These are phyloP conservation scores for Apiospora aurea DNA, from an alignment of 2,329 filamentous ascomycete species.

Conservation along the genomic window DNA sequence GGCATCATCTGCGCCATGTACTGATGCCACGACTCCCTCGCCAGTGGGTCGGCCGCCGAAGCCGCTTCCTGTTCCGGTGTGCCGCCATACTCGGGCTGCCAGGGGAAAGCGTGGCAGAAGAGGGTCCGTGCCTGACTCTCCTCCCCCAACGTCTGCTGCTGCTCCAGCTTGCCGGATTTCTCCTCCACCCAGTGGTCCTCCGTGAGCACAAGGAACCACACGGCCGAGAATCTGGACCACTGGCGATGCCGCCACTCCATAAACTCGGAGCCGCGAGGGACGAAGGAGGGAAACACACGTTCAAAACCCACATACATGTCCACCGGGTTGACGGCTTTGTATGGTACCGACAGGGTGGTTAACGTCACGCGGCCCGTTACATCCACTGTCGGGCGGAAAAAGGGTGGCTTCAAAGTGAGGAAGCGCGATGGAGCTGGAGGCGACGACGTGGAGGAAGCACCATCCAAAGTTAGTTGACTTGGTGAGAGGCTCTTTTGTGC, in stretches of 20 bases:
- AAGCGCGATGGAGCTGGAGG: neutral
- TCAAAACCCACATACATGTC: neutral
- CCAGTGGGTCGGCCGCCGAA: constrained; percentile 26
- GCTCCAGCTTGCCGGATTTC: constrained; percentile 21
- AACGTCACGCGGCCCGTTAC: neutral
- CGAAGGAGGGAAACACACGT: neutral
- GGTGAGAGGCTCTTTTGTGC: no score
- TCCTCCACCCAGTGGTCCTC: constrained; percentile 28
- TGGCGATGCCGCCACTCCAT: neutral
- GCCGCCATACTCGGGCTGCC: neutral
- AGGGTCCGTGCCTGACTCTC: neutral
- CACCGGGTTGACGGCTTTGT: neutral
- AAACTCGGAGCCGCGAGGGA: constrained; percentile 3
- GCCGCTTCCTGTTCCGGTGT: constrained; percentile 29
- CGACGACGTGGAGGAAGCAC: neutral
- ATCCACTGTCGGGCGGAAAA: neutral
- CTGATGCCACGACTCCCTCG: constrained; percentile 30
- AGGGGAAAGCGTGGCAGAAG: neutral
- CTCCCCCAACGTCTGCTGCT: neutral
- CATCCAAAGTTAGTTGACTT: neutral
- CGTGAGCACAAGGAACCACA: constrained; percentile 27
- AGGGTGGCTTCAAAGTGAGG: neutral
- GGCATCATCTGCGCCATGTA: constrained; percentile 30
- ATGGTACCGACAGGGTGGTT: neutral
- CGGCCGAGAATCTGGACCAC: neutral